Percentiles rank a stretch among this genome's conserved stretches.
These are phyloP conservation scores for Colletotrichum sp. DNA, from an alignment of 2,329 filamentous ascomycete species.

Conservation along the genomic window DNA sequence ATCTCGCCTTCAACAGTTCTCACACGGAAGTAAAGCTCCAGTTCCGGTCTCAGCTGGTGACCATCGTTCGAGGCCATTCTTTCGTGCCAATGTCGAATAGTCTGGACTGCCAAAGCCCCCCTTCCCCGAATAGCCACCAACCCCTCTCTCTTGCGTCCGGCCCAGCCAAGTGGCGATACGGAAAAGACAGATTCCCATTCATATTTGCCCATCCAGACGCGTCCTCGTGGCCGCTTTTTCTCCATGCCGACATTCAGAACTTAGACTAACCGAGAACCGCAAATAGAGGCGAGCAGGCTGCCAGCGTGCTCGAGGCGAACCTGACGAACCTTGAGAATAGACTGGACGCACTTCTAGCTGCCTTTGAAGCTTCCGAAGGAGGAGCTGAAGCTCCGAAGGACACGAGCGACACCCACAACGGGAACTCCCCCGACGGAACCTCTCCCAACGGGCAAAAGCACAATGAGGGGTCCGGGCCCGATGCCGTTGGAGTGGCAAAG, in stretches of 20 bases:
- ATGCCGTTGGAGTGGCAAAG: neutral
- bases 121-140: neutral
- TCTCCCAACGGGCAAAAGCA: neutral
- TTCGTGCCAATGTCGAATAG: neutral
- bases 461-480: neutral
- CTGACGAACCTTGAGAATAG: slow-evolving; percentile 57
- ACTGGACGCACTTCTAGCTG: slow-evolving; percentile 58
- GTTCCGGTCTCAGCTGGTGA: neutral
- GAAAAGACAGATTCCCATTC: slow-evolving; percentile 15
- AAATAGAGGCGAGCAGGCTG: slow-evolving; percentile 58
- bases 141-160: neutral
- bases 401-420: neutral
- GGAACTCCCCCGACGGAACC: neutral
- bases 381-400: neutral
- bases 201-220: neutral
- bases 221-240: slow-evolving; percentile 8
- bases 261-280: slow-evolving; percentile 15
- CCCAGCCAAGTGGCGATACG: slow-evolving; percentile 11
- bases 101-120: neutral
- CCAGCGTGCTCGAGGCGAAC: slow-evolving; percentile 55
- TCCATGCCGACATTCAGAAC: neutral
- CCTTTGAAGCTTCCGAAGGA: slow-evolving; percentile 40
- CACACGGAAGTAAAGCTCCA: neutral
- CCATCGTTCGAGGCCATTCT: neutral
- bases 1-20: neutral